Evolutionary conservation across 371 early-diverging fungal genomes (phyloP).

Genomic region (Apophysomyces ossiformis): DNA sequence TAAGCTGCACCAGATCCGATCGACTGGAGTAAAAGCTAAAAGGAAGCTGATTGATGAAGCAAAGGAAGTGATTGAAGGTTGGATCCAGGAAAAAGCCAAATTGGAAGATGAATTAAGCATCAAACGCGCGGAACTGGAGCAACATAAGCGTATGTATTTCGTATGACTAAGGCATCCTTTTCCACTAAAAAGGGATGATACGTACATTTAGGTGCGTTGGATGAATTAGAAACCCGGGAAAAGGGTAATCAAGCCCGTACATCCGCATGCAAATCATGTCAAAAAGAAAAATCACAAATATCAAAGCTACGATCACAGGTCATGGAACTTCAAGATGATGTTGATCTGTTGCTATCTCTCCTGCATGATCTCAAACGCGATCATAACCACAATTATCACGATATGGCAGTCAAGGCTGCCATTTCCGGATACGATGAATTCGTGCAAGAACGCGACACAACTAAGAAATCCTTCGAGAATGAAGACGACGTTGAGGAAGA

Average conservation of each 20-base stretch:
- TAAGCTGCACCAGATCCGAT: slow-evolving; percentile 32
- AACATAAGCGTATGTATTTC: slow-evolving; percentile 28
- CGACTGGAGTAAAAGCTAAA: slow-evolving; percentile 36
- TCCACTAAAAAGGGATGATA: background rate
- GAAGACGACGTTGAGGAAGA: slow-evolving; percentile 21
- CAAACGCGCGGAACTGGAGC: slow-evolving; percentile 32
- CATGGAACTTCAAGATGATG: slow-evolving; percentile 34
- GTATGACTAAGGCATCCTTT: background rate
- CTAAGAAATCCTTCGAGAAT: slow-evolving; percentile 31
- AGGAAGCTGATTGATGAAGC: slow-evolving; percentile 36
- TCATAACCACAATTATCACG: slow-evolving; percentile 81
- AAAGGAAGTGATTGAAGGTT: slow-evolving; percentile 38
- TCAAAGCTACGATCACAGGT: slow-evolving; percentile 37
- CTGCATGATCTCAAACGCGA: slow-evolving; percentile 67
- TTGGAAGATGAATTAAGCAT: slow-evolving; percentile 39
- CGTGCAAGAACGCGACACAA: slow-evolving; percentile 35
- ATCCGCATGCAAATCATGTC: background rate
- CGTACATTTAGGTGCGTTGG: background rate
- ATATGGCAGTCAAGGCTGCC: slow-evolving; percentile 73
- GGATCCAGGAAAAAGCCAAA: slow-evolving; percentile 38
- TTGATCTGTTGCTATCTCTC: slow-evolving; percentile 45
- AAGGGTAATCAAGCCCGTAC: slow-evolving; percentile 18
- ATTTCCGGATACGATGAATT: slow-evolving; percentile 68
- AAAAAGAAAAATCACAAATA: slow-evolving; percentile 13
- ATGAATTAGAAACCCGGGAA: slow-evolving; percentile 37